These are phyloP conservation scores for Effrenium voratum DNA, from an alignment of 73 alveolate genomes.

Conservation along the genomic window DNA sequence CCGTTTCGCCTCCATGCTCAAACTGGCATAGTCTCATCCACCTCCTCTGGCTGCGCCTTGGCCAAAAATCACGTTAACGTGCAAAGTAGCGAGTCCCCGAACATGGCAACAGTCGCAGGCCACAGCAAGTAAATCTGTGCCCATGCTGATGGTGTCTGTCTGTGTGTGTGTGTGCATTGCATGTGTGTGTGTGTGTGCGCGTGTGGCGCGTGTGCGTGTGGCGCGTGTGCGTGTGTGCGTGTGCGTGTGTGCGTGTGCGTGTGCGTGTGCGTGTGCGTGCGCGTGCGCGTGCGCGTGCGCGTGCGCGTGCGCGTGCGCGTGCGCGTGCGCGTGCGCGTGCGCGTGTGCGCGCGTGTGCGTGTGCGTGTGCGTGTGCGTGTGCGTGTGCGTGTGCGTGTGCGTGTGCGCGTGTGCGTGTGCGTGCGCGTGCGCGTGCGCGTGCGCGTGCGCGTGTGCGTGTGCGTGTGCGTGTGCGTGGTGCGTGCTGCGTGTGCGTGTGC, in stretches of 20 bases:
- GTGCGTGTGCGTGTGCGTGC: background rate
- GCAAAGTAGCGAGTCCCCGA: no score
- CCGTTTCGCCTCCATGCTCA: no score
- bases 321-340: no score
- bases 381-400: background rate
- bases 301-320: background rate
- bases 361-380: background rate
- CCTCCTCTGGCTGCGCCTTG: no score
- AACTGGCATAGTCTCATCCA: no score
- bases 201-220: background rate
- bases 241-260: background rate
- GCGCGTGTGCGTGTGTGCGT: background rate
- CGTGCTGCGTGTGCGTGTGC: background rate
- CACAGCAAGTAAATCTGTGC: no score
- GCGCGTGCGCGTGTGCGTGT: background rate
- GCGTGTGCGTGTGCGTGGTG: background rate
- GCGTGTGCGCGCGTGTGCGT: no score
- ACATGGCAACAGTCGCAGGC: no score
- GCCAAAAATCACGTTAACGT: no score
- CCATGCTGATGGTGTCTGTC: no score
- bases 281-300: background rate
- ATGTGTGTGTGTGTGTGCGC: background rate
- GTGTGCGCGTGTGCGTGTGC: background rate
- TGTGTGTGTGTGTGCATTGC: no score
- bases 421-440: background rate